Evolutionary conservation across 2,329 filamentous ascomycete species (phyloP).

Genomic region (Trichoderma arundinaceum): DNA sequence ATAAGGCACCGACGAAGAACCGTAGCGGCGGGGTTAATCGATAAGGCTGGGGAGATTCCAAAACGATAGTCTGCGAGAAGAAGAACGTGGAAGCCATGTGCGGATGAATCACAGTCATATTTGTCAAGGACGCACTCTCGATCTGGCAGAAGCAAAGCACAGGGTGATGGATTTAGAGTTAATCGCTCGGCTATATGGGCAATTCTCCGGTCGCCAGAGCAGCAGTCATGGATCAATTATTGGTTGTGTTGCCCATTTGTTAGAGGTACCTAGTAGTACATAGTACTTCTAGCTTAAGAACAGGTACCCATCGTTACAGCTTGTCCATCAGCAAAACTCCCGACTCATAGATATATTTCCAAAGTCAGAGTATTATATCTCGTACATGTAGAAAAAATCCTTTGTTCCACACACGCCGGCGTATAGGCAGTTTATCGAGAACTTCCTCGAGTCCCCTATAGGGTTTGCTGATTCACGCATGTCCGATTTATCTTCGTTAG

Average conservation of each 20-base stretch:
- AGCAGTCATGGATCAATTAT: not conserved
- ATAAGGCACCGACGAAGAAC: conserved; percentile 10
- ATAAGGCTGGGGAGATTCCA: conserved; percentile 21
- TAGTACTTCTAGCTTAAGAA: no score
- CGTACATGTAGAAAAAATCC: no score
- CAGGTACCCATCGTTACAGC: no score
- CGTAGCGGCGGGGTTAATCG: conserved; percentile 22
- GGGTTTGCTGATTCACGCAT: not conserved
- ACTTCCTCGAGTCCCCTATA: no score
- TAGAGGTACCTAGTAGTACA: not conserved
- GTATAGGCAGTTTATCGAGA: not conserved
- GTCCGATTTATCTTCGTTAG: conserved; percentile 9
- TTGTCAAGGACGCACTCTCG: not conserved
- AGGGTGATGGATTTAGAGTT: not conserved
- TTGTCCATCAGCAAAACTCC: no score
- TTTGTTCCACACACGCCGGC: not conserved
- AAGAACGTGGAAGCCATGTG: conserved; percentile 23
- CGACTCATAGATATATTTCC: not conserved
- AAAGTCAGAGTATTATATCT: no score
- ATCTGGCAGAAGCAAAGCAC: not conserved
- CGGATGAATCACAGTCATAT: conserved; percentile 5
- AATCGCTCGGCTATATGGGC: not conserved
- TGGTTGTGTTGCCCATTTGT: not conserved
- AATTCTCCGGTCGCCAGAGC: not conserved
- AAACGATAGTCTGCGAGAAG: not conserved